These are phyloP conservation scores for Pichia sp. DNA, from an alignment of 1,139 yeast species.

Conservation along the genomic window DNA sequence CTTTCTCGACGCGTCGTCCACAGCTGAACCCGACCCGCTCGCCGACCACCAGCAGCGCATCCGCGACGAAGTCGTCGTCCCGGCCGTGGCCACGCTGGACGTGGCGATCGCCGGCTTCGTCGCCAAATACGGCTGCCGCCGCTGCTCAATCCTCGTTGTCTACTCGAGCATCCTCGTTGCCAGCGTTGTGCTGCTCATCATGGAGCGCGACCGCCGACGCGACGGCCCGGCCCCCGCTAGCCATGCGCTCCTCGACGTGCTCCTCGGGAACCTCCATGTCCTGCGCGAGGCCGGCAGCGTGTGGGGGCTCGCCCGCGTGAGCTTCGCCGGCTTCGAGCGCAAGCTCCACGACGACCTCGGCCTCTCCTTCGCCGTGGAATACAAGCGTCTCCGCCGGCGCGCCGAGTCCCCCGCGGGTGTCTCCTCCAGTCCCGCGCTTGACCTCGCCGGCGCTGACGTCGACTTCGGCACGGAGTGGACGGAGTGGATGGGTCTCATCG, in stretches of 20 bases:
- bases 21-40: not conserved
- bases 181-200: not conserved
- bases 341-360: not conserved
- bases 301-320: not conserved
- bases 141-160: constrained; percentile 10
- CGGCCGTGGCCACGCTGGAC: not conserved
- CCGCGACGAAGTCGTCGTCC: not conserved
- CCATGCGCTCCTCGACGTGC: not conserved
- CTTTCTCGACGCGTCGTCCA: constrained; percentile 34
- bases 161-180: constrained; percentile 10
- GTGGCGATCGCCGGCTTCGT: constrained; percentile 5
- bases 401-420: not conserved
- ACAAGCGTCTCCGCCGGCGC: not conserved
- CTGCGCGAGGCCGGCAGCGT: not conserved
- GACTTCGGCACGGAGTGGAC: constrained; percentile 7
- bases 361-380: not conserved
- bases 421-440: too few species aligned
- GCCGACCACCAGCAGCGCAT: not conserved
- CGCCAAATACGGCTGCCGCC: constrained; percentile 6
- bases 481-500: constrained; percentile 3
- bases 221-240: not conserved
- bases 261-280: not conserved
- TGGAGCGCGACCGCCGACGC: not conserved
- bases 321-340: not conserved
- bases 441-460: not conserved